Evolutionary conservation across 257 asterid genomes (phyloP), one percentile per base, ranked within the genome.

Genomic region (Fraxinus excelsior): DNA sequence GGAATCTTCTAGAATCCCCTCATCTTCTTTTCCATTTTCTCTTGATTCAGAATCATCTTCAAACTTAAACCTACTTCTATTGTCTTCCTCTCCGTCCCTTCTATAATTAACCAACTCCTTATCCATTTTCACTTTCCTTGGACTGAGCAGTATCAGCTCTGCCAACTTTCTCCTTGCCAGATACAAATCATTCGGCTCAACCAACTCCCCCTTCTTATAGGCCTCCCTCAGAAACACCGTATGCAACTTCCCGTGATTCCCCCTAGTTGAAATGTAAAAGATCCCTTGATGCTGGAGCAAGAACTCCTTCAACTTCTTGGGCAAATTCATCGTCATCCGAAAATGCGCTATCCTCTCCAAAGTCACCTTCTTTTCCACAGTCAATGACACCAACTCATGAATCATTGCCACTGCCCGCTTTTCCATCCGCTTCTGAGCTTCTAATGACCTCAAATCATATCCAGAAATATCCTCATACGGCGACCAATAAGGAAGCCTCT

Each of bases 401-500:
- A 87, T 84, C 37, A 80, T 82, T 0, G 90, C 90, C 64, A 87
- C 84, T 29, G 88, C 90, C 72, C 87, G 77, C 79, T 87, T 87
- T 79, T 87, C 90, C 90, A 87, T 82, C 72, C 88, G 76, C 68
- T 82, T 87, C 65, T 84, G 88, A 5, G 90, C 88, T 79, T 87
- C 90, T 4, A 87, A 82, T 3, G 90, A 87, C 73, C 90, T 82
- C 80, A 84, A 76, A 77, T 87, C 90, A 76, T 84, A 84, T 42
- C 85, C 85, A 0, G 88, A 87, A 25, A 82, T 74, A 73, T 87
- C 90, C 79, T 84, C 90, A 72, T 87, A 84, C 0, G 90, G 90
- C 14, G 86, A 87, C 90, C 90, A 87, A 83, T 87, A 87, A 3
- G 90, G 90, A 73, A 87, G 72, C 81, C 88, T 87, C 80, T 87